Base-by-base conservation (phyloP, 495 filamentous ascomycete genomes). In the Neurospora sp. region DNA sequence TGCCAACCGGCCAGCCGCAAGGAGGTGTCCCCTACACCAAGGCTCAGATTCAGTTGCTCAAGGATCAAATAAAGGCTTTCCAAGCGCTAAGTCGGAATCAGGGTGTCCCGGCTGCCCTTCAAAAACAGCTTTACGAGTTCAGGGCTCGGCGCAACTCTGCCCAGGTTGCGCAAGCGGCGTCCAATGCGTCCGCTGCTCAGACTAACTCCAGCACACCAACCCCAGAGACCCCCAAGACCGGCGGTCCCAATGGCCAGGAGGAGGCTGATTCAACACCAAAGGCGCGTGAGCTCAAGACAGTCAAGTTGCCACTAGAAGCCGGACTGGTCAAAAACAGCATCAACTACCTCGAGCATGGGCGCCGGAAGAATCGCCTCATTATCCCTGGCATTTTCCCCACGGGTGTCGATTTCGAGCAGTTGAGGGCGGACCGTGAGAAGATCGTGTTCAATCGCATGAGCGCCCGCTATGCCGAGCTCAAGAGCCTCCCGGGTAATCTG, bases 401-500 rank as follows among this genome's bases (percentile, higher is more conserved):
- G 14, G 96, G 96, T n/a, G 86, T 97, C 38, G 91, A 94, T 76
- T 86, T 94, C 72, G 93, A 96, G 71, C 89, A 91, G 74, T 79
- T 96, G 71, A 88, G 92, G 61, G 90, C 94, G 72, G 94, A 97
- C 76, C 88, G 94, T 11, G 96, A 98, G 78, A 88, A 90, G 69
- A 91, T 96, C 68, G 83, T 96, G 41, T 95, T 94, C 83, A 98
- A 98, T 77, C 90, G 93, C 69, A 94, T 98, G 80, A 88, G 86
- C 72, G 88, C 93, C 44, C 88, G 96, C 46, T 93, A 94, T 78
- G 82, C 89, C 27, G 93, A 97, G 77, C 86, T 99, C 3, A 92
- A 94, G 77, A 86, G 89, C 22, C 82, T 97, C 22, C 90, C 91
- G 18, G 94, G 91, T 39, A 97, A 94, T 77, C 83, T 97, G 41